These are phyloP conservation scores for Breynia disticha DNA, from an alignment of 441 rosid genomes.

Conservation along the genomic window DNA sequence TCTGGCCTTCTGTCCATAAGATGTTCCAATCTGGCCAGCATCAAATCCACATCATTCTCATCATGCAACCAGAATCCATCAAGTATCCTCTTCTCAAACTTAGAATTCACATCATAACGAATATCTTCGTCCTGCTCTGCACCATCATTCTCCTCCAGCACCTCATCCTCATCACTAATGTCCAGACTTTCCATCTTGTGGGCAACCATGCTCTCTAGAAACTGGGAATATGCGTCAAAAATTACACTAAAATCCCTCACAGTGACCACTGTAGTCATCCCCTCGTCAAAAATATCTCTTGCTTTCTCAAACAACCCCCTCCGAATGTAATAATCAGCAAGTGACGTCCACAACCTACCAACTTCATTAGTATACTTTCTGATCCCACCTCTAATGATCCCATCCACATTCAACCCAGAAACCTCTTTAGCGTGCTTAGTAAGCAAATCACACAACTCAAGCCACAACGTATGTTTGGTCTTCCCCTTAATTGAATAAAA, in stretches of 20 bases:
- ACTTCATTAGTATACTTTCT: constrained; percentile 86
- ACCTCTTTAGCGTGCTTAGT: constrained; percentile 73
- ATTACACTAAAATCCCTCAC: constrained; percentile 88
- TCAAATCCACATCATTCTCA: constrained; percentile 67
- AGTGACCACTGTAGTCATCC: constrained; percentile 85
- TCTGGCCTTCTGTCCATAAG: constrained; percentile 79
- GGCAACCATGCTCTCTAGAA: constrained; percentile 71
- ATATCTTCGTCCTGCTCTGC: constrained; percentile 47
- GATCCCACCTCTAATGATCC: constrained; percentile 89
- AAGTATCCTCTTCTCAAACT: constrained; percentile 67
- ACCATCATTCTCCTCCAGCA: constrained; percentile 31
- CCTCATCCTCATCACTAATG: constrained; percentile 62
- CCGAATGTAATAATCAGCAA: constrained; percentile 89
- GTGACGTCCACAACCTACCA: constrained; percentile 88
- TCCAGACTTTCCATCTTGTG: constrained; percentile 61
- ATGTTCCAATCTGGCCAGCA: constrained; percentile 70
- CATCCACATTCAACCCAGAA: constrained; percentile 86
- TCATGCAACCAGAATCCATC: constrained; percentile 73
- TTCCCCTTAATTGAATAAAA: constrained; percentile 80
- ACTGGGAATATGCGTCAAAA: constrained; percentile 73
- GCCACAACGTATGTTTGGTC: constrained; percentile 79
- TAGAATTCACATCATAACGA: constrained; percentile 41
- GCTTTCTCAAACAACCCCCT: constrained; percentile 81
- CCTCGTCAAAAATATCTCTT: constrained; percentile 86
- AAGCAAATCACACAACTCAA: constrained; percentile 79